Percentiles rank a stretch among this genome's conserved stretches.
phyloP scores from a whole-genome alignment of 768 basidiomycete genomes.

The Tricholoma sp. region DNA sequence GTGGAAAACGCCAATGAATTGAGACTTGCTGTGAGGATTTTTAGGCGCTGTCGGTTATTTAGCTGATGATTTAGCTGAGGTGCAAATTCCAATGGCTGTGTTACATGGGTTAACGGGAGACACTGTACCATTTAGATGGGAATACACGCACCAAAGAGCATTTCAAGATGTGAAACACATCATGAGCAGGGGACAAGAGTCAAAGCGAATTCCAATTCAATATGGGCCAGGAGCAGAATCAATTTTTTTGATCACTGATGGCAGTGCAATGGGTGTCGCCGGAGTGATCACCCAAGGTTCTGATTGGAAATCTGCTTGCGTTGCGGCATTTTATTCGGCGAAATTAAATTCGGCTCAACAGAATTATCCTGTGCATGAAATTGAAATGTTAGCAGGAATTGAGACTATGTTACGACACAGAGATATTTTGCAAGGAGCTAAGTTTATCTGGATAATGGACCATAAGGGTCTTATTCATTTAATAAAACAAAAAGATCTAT shows the following conservation, averaged over 20 bases:
- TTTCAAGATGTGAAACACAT: constrained; percentile 38
- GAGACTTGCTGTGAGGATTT: constrained; percentile 26
- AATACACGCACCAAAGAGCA: constrained; percentile 18
- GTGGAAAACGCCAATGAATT: constrained; percentile 22
- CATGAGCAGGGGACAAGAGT: constrained; percentile 4
- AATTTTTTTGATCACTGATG: constrained; percentile 28
- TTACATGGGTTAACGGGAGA: constrained; percentile 17
- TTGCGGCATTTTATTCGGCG: constrained; percentile 28
- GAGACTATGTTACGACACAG: constrained; percentile 28
- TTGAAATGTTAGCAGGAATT: constrained; percentile 32
- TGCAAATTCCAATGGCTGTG: constrained; percentile 26
- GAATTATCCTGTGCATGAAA: constrained; percentile 35
- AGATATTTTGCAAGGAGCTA: constrained; percentile 22
- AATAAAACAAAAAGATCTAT: constrained; percentile 29
- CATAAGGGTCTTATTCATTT: constrained; percentile 29
- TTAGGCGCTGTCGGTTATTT: constrained; percentile 32
- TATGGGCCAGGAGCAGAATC: constrained; percentile 13
- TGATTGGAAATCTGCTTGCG: constrained; percentile 24
- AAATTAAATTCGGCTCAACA: constrained; percentile 28
- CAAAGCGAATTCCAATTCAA: constrained; percentile 11
- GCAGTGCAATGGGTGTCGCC: constrained; percentile 22
- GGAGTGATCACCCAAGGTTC: constrained; percentile 24
- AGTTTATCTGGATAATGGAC: constrained; percentile 28
- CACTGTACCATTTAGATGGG: constrained; percentile 19
- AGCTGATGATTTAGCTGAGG: constrained; percentile 16